Percentiles rank a stretch among this genome's conserved stretches.
Conservation (phyloP, 179 eudicot genomes). For the Dionaea muscipula region DNA sequence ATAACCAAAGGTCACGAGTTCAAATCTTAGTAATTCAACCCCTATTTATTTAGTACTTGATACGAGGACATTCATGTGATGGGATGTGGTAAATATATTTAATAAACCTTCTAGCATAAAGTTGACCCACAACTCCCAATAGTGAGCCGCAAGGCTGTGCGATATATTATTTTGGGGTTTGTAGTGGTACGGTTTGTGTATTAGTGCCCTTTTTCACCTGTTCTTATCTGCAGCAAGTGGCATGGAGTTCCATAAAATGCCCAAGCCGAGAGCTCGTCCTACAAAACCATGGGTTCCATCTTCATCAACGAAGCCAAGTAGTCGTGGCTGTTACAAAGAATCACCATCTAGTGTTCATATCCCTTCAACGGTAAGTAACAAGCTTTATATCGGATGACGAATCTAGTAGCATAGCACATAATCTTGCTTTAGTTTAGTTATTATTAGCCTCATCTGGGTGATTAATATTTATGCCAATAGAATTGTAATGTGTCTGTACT, state of each 20-base stretch:
- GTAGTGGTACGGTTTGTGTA: no score
- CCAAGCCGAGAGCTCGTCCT: slow-evolving; percentile 62
- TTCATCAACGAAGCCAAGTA: slow-evolving; percentile 36
- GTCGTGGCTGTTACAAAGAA: slow-evolving; percentile 36
- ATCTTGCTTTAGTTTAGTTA: background rate
- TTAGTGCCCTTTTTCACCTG: background rate
- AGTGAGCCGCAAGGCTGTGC: no score
- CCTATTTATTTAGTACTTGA: no score
- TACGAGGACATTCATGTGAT: no score
- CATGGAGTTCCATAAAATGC: slow-evolving; percentile 53
- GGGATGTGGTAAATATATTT: no score
- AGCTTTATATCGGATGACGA: background rate
- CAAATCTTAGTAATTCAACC: no score
- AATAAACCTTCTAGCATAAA: no score
- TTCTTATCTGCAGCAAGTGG: slow-evolving; percentile 25
- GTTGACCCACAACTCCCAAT: no score
- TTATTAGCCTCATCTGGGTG: no score
- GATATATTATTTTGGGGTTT: no score
- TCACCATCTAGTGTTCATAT: slow-evolving; percentile 36
- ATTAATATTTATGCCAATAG: no score
- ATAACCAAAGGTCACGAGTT: no score
- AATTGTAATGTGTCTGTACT: background rate
- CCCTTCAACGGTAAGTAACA: slow-evolving; percentile 28
- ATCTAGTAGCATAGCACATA: background rate
- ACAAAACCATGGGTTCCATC: slow-evolving; percentile 58